Evolutionary conservation across 768 basidiomycete species (phyloP).

Genomic region (Myochromella boudieri): DNA sequence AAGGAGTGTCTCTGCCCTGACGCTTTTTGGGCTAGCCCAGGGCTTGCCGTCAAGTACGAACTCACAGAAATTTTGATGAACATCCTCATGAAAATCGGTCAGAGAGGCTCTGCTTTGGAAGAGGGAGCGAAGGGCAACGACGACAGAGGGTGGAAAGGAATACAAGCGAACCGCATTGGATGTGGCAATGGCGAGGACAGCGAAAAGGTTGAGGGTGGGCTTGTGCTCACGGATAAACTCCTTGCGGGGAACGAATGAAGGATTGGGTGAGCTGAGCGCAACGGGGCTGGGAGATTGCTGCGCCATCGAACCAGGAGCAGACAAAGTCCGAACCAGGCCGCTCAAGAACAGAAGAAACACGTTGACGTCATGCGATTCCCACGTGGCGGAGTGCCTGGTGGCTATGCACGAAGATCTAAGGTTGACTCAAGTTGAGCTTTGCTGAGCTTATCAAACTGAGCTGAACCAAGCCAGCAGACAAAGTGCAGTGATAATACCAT

Average conservation of each 20-base stretch:
- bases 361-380: constrained; percentile 22
- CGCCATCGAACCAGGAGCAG: constrained; percentile 9
- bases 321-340: not conserved
- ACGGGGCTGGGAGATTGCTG: constrained; percentile 17
- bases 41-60: constrained; percentile 69
- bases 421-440: not conserved
- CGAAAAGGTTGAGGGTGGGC: constrained; percentile 55
- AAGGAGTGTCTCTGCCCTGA: constrained; percentile 65
- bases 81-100: constrained; percentile 52
- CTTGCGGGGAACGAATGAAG: constrained; percentile 64
- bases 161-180: constrained; percentile 67
- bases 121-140: constrained; percentile 53
- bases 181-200: constrained; percentile 68
- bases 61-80: constrained; percentile 59
- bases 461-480: not conserved
- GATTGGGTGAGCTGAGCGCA: constrained; percentile 33
- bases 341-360: constrained; percentile 7
- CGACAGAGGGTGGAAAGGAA: constrained; percentile 57
- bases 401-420: constrained; percentile 12
- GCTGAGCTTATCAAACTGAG: no score
- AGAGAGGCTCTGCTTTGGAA: constrained; percentile 49
- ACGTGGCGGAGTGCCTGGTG: constrained; percentile 16
- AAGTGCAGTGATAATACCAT: no score
- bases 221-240: constrained; percentile 68
- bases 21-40: constrained; percentile 69